Evolutionary conservation across 805 yeast genomes (phyloP).

Genomic region (Metschnikowia orientalis): DNA sequence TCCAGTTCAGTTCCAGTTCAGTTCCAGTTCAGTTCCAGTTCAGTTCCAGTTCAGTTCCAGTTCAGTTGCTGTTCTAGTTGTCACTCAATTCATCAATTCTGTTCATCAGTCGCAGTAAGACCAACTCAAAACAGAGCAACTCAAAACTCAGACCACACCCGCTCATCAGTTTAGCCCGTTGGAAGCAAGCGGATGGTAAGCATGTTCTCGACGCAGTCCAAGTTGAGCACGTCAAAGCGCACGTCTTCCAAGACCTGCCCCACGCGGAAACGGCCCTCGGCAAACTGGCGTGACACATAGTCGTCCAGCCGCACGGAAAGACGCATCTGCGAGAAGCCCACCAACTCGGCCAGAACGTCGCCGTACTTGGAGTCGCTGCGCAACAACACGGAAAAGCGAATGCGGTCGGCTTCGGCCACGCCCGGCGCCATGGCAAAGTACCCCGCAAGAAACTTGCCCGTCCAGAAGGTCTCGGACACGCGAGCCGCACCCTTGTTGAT

Average conservation of each 20-base stretch:
- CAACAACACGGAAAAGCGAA: constrained; percentile 22
- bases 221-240: constrained; percentile 19
- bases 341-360: constrained; percentile 23
- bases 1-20: too few relatives aligned
- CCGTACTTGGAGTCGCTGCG: constrained; percentile 27
- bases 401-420: constrained; percentile 17
- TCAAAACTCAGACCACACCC: too few relatives aligned
- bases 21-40: too few relatives aligned
- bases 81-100: too few relatives aligned
- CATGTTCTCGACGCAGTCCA: constrained; percentile 37
- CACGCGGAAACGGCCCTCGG: constrained; percentile 18
- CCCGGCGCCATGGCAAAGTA: constrained; percentile 20
- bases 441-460: constrained; percentile 30
- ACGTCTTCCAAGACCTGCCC: constrained; percentile 22
- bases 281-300: constrained; percentile 18
- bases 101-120: too few relatives aligned
- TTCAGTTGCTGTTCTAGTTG: too few relatives aligned
- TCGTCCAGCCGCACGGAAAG: constrained; percentile 22
- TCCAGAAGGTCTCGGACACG: constrained; percentile 34
- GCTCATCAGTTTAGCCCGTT: too few relatives aligned
- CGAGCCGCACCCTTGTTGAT: constrained; percentile 28
- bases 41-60: too few relatives aligned
- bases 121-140: too few relatives aligned
- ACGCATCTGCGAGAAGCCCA: constrained; percentile 23
- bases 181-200: constrained; percentile 19